A percentile compares a stretch with the other conserved stretches of the same genome.
phyloP scores from a whole-genome alignment of 352 stramenopile species.

The Thraustochytrium striatum region DNA sequence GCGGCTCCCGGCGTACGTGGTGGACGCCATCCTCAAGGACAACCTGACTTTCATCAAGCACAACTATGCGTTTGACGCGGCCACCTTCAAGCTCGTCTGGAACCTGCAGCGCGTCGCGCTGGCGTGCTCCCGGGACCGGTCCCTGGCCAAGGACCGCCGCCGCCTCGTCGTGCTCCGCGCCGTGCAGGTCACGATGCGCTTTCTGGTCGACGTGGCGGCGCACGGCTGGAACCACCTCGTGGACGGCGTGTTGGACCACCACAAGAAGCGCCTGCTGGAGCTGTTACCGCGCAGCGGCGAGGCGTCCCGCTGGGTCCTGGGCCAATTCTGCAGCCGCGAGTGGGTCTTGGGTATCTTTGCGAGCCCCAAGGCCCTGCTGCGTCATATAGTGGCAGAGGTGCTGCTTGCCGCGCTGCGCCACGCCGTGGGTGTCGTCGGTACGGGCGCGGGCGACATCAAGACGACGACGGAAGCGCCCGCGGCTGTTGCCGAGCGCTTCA shows the following conservation, averaged over 20 bases:
- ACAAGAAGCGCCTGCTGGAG: not conserved
- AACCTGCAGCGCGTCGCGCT: constrained; percentile 18
- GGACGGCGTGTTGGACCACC: not conserved
- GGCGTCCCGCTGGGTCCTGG: not conserved
- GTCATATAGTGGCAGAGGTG: not conserved
- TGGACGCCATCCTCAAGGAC: constrained; percentile 35
- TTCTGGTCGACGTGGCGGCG: constrained; percentile 11
- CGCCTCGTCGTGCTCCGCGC: not conserved
- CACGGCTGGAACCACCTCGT: constrained; percentile 19
- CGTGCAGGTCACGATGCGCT: not conserved
- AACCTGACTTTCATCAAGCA: constrained; percentile 22
- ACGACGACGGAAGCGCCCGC: no score
- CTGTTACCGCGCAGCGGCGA: not conserved
- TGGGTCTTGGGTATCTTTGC: not conserved
- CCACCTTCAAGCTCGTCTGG: constrained; percentile 29
- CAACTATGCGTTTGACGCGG: constrained; percentile 40
- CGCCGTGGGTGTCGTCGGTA: not conserved
- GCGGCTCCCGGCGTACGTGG: constrained; percentile 35
- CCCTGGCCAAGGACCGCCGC: not conserved
- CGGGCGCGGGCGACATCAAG: not conserved
- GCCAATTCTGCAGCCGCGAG: not conserved
- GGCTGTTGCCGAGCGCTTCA: no score
- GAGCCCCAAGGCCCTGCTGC: not conserved
- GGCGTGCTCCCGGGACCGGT: no score
- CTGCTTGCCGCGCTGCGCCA: constrained; percentile 8